Evolutionary conservation across 1,284 basidiomycete genomes (phyloP).

Genomic region (Irpex sp.): DNA sequence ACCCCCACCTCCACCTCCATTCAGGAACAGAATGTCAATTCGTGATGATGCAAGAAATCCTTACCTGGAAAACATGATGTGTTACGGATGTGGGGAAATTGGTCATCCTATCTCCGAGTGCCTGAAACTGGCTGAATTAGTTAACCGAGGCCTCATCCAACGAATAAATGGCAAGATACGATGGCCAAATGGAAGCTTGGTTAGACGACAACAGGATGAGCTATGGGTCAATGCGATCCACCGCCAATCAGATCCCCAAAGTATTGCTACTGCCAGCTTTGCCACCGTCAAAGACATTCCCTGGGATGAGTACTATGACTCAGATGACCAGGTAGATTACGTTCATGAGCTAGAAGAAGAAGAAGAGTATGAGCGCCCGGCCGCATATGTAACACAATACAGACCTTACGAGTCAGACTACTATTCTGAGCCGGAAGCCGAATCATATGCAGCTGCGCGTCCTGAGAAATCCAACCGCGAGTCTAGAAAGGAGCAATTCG

Average conservation of each 20-base stretch:
- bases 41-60: neutral
- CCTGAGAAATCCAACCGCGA: neutral
- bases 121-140: neutral
- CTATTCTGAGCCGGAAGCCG: neutral
- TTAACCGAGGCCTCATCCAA: neutral
- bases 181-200: neutral
- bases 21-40: neutral
- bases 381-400: neutral
- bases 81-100: conserved; percentile 1
- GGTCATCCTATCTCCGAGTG: neutral
- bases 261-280: neutral
- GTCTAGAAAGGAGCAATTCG: conserved; percentile 2
- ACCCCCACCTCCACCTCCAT: neutral
- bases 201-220: neutral
- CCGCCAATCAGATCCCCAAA: neutral
- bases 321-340: neutral
- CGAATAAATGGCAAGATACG: neutral
- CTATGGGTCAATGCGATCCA: neutral
- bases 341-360: neutral
- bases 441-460: neutral
- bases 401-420: neutral
- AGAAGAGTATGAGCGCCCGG: neutral
- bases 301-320: neutral
- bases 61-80: neutral
- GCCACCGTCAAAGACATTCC: neutral